These are phyloP conservation scores for Corrigiola litoralis DNA, from an alignment of 179 eudicot species.

Conservation along the genomic window DNA sequence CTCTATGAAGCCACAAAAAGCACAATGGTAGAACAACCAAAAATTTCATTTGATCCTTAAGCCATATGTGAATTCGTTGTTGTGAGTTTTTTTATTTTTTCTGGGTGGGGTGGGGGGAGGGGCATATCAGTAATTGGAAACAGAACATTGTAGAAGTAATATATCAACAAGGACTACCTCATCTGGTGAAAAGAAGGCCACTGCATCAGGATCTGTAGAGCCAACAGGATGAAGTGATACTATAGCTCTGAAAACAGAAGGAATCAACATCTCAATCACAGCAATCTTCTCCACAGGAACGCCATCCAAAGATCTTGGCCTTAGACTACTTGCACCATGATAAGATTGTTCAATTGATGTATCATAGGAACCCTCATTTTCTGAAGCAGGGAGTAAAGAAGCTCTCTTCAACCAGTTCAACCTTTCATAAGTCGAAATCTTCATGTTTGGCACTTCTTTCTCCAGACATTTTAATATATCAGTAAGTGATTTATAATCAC, in stretches of 20 bases:
- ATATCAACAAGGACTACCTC: constrained; percentile 50
- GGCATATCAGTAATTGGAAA: neutral
- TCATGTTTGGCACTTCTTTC: constrained; percentile 59
- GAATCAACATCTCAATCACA: constrained; percentile 70
- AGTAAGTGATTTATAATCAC: constrained; percentile 38
- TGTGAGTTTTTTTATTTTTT: neutral
- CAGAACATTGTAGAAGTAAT: neutral
- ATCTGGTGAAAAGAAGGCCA: constrained; percentile 93
- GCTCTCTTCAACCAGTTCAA: constrained; percentile 84
- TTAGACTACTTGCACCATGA: constrained; percentile 46
- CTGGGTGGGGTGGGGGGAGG: neutral
- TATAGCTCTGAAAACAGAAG: constrained; percentile 78
- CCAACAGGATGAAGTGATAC: constrained; percentile 89
- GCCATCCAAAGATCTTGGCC: constrained; percentile 33
- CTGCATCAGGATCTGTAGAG: constrained; percentile 83
- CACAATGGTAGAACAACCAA: no score
- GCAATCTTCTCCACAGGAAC: constrained; percentile 56
- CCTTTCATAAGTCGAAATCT: constrained; percentile 58
- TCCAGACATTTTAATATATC: constrained; percentile 50
- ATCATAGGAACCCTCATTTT: constrained; percentile 44
- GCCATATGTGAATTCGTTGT: neutral
- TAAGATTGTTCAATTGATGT: constrained; percentile 45
- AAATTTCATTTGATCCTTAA: no score
- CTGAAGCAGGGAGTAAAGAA: constrained; percentile 53
- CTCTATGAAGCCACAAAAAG: no score